phyloP scores from a whole-genome alignment of 129 eudicot species.

The Gnaphalium uliginosum region DNA sequence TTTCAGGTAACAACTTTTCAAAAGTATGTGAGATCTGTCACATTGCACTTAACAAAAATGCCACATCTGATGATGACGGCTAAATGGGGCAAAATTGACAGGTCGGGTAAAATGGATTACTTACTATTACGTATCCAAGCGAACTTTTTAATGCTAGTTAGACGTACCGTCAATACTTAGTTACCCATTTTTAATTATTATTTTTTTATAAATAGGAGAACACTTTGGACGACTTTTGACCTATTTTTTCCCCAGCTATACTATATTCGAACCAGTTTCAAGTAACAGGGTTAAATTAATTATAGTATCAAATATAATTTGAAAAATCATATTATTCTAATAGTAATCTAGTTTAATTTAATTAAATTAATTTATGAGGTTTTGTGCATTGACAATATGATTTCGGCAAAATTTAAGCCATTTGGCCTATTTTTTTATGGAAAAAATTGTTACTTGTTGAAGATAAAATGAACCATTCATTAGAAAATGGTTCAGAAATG shows the following conservation, averaged over 20 bases:
- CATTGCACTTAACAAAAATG: neutral
- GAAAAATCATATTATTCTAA: no score
- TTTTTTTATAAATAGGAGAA: neutral
- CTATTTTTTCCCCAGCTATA: no score
- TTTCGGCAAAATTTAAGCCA: no score
- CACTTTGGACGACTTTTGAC: no score
- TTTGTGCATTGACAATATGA: no score
- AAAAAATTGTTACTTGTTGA: neutral
- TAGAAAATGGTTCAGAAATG: neutral
- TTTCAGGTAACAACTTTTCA: constrained; percentile 20
- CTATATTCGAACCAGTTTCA: no score
- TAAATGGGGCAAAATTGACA: neutral
- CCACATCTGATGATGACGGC: neutral
- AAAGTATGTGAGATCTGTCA: constrained; percentile 22
- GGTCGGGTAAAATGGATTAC: neutral
- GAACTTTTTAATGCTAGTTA: neutral
- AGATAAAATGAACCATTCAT: neutral
- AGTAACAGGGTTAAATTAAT: no score
- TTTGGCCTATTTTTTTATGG: no score
- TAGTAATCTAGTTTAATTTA: no score
- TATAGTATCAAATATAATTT: no score
- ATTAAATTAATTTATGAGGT: no score
- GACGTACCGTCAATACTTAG: neutral
- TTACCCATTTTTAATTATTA: neutral
- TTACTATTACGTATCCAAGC: neutral